Evolutionary conservation across 1,284 basidiomycete genomes (phyloP), one percentile per base, ranked within the genome.

Genomic region (Xerocomus minutiporus): DNA sequence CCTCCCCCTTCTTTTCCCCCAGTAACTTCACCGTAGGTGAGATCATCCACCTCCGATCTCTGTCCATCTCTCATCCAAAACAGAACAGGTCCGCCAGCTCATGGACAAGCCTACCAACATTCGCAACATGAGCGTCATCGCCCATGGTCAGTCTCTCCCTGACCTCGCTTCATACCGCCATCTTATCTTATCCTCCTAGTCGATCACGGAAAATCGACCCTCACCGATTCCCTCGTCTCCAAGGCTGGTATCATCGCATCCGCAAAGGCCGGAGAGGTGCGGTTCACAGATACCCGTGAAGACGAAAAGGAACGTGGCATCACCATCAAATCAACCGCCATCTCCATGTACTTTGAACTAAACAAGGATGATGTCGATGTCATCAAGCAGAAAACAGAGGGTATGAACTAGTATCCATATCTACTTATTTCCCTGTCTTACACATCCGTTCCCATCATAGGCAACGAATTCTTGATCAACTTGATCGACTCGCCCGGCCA

Each of bases 261-360:
- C 53, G 79, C 93, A 69, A 97, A 97, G 75, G 94, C 97, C 60
- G 96, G 95, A 75, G 95, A 98, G 61, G 83, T 91, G 83, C 93
- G 97, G 65, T 97, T 96, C 74, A 99, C 93, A 61, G 96, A 99
- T 76, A 99, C 97, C 65, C 79, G 96, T 81, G 86, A 91, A 40
- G 97, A 99, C 73, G 97, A 99, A 80, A 99, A 97, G 74, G 97
- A 99, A 75, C 95, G 97, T 79, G 97, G 97, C 83, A 99, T 99
- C 70, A 99, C 97, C 57, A 99, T 99, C 81, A 99, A 99, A 80
- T 99, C 97, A 46, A 99, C 97, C 45, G 97, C 96, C 71, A 98
- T 99, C 73, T 97, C 97, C 57, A 99, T 99, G 97, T 98, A 97
- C 80, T 99, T 99, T 74, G 87, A 93, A 78, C 83, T 99, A 69